Conservation (phyloP, 2,329 filamentous ascomycete species). For the Phoma sp. region DNA sequence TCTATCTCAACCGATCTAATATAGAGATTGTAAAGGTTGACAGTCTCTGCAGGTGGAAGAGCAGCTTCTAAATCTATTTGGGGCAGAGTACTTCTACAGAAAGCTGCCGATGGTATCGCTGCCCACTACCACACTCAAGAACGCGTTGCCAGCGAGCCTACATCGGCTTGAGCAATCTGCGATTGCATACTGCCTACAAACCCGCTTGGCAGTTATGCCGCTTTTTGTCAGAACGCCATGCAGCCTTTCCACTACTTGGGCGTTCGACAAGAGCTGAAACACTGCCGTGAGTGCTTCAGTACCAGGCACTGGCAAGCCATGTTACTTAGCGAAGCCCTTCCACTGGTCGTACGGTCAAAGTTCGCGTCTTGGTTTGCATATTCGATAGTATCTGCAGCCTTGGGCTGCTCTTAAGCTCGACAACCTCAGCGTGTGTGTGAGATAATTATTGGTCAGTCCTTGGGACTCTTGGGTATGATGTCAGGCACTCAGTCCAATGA, state of each 20-base stretch:
- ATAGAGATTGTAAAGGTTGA: no score
- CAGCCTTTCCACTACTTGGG: background rate
- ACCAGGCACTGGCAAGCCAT: background rate
- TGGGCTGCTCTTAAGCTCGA: background rate
- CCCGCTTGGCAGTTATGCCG: background rate
- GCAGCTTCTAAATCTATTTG: background rate
- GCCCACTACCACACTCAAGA: background rate
- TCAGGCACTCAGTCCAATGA: background rate
- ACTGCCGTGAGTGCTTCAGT: background rate
- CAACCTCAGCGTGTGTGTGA: background rate
- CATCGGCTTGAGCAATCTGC: background rate
- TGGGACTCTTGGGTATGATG: background rate
- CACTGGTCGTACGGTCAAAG: background rate
- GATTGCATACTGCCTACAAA: background rate
- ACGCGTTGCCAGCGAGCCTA: background rate
- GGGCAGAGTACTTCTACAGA: no score
- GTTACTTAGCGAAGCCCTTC: background rate
- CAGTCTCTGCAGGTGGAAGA: background rate
- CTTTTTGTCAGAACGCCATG: background rate
- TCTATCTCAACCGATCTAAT: background rate
- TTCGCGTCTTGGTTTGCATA: conserved; percentile 8
- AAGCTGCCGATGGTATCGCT: background rate
- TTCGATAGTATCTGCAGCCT: conserved; percentile 3
- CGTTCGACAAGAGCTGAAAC: background rate
- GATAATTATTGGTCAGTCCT: background rate